Evolutionary conservation across 2,329 filamentous ascomycete species (phyloP).

Genomic region (Trichoderma sp.): DNA sequence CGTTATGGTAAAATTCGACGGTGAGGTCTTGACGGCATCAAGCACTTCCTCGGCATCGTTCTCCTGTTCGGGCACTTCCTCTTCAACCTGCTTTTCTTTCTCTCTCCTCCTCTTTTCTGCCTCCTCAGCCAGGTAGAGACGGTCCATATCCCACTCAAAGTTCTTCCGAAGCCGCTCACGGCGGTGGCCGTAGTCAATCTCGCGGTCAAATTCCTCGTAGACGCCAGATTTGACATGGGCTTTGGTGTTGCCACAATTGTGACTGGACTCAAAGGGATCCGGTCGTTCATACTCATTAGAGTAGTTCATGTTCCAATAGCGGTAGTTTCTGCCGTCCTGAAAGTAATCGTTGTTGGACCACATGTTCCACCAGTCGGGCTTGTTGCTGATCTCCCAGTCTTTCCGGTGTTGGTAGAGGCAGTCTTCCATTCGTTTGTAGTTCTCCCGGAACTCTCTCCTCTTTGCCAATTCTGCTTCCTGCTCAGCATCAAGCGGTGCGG

Average conservation of each 20-base stretch:
- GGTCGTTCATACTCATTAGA: background rate
- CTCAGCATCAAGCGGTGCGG: background rate
- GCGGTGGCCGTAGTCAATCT: constrained; percentile 20
- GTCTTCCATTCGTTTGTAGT: constrained; percentile 13
- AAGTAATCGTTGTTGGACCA: background rate
- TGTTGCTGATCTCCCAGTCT: constrained; percentile 1
- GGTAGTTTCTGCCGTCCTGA: background rate
- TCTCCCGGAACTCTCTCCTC: background rate
- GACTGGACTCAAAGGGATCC: background rate
- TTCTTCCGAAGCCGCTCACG: constrained; percentile 26
- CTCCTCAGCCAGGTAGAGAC: constrained; percentile 24
- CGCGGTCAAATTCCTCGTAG: constrained; percentile 6
- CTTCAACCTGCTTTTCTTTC: background rate
- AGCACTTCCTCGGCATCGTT: background rate
- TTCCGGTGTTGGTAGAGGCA: constrained; percentile 17
- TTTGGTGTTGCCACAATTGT: background rate
- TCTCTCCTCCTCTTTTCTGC: background rate
- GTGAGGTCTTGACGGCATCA: background rate
- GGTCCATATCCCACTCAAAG: constrained; percentile 31
- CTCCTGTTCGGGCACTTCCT: background rate
- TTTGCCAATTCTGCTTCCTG: background rate
- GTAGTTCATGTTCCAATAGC: background rate
- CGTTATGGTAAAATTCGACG: background rate
- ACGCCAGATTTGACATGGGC: background rate
- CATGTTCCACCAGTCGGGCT: background rate